A percentile compares a stretch with the other conserved stretches of the same genome.
phyloP scores from a whole-genome alignment of 2,329 filamentous ascomycete genomes.

The Colletotrichum sp. region DNA sequence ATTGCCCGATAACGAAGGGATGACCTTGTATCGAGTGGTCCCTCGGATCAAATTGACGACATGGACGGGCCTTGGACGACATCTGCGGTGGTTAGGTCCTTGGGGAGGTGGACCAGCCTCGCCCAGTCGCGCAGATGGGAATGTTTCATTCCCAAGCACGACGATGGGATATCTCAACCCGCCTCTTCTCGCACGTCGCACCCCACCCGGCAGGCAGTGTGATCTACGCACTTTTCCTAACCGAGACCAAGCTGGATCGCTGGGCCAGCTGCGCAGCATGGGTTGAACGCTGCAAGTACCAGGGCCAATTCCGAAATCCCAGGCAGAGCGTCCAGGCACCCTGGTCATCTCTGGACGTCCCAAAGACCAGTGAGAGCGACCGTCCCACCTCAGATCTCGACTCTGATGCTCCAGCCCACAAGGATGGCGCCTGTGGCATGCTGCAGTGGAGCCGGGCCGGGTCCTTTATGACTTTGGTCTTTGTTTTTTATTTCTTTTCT shows the following conservation, averaged over 20 bases:
- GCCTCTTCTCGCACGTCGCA: background rate
- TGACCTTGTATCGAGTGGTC: constrained; percentile 4
- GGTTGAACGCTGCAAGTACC: background rate
- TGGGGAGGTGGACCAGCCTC: constrained; percentile 10
- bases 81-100: background rate
- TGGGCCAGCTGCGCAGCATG: constrained; percentile 4
- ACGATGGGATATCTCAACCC: constrained; percentile 14
- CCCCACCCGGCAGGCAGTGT: constrained; percentile 10
- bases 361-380: background rate
- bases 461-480: background rate
- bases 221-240: constrained; percentile 19
- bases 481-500: constrained; percentile 4
- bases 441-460: background rate
- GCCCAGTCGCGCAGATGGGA: constrained; percentile 13
- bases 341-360: background rate
- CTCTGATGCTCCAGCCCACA: background rate
- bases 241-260: constrained; percentile 16
- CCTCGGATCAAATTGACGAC: background rate
- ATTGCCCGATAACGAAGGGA: constrained; percentile 17
- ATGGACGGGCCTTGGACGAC: background rate
- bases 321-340: background rate
- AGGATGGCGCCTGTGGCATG: background rate
- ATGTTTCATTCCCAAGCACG: constrained; percentile 19
- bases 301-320: background rate
- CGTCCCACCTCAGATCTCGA: background rate